Percentiles rank a stretch among this genome's conserved stretches.
Conservation (phyloP, 2,329 filamentous ascomycete genomes). For the Curvularia hawaiiensis region DNA sequence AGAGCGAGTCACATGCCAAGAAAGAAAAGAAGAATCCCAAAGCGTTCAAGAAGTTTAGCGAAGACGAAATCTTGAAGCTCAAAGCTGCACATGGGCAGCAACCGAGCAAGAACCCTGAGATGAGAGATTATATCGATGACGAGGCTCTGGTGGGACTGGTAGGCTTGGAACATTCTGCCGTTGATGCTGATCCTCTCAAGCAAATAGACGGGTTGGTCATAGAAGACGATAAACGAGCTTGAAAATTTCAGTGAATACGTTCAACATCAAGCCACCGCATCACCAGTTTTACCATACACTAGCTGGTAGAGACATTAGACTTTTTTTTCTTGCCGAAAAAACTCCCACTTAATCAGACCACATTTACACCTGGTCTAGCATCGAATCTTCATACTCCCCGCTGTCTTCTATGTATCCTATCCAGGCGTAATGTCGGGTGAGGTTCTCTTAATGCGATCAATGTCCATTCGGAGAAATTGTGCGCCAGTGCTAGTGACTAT, state of each 20-base stretch:
- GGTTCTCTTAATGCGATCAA: not conserved
- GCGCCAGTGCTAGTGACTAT: not conserved
- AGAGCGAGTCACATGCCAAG: conserved; percentile 36
- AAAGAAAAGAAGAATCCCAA: conserved; percentile 41
- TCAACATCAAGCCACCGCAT: not conserved
- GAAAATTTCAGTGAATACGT: not conserved
- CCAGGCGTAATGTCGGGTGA: not conserved
- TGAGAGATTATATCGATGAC: conserved; percentile 40
- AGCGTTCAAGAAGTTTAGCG: conserved; percentile 37
- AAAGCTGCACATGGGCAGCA: conserved; percentile 40
- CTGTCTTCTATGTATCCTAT: not conserved
- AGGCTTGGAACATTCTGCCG: conserved; percentile 21
- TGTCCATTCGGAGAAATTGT: not conserved
- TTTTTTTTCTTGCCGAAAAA: too few species aligned
- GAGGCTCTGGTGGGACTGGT: conserved; percentile 40
- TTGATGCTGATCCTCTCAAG: conserved; percentile 17
- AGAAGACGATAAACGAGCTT: conserved; percentile 24
- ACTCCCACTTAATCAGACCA: too few species aligned
- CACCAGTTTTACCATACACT: not conserved
- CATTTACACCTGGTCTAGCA: not conserved
- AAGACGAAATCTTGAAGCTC: conserved; percentile 31
- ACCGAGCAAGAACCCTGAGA: conserved; percentile 32
- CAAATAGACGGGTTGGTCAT: conserved; percentile 27
- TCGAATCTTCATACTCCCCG: not conserved
- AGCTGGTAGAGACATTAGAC: too few species aligned